Conservation (phyloP, 768 basidiomycete genomes). For the Ramaria rubella region DNA sequence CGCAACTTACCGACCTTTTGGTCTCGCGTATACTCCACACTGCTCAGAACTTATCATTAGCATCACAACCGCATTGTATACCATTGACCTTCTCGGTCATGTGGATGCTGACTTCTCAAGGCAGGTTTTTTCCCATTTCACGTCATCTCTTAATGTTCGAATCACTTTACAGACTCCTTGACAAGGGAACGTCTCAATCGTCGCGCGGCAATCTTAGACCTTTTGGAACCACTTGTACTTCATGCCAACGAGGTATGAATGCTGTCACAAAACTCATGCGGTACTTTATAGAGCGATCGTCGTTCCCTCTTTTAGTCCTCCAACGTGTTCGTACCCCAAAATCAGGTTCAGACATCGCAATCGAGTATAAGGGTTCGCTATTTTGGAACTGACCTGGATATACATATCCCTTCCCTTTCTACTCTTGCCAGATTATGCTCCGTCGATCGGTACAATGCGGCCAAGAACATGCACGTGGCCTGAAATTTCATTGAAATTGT, state of each 20-base stretch:
- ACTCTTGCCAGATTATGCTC: neutral
- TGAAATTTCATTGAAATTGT: neutral
- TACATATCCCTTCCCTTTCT: neutral
- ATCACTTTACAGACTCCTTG: neutral
- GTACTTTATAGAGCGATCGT: no score
- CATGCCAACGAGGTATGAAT: neutral
- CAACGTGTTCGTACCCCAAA: neutral
- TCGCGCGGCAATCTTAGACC: neutral
- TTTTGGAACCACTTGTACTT: neutral
- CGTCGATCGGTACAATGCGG: slow-evolving; percentile 1
- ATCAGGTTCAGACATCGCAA: neutral
- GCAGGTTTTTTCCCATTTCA: neutral
- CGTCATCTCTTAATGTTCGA: neutral
- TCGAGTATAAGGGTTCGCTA: neutral
- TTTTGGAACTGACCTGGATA: neutral
- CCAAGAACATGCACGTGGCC: slow-evolving; percentile 2
- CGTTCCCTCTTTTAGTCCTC: neutral
- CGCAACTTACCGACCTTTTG: neutral
- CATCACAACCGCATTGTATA: neutral
- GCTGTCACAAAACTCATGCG: no score
- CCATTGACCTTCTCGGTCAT: neutral
- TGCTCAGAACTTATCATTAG: neutral
- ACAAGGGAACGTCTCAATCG: neutral
- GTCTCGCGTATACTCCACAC: neutral
- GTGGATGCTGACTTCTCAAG: neutral